Evolutionary conservation across 2,329 filamentous ascomycete genomes (phyloP), one percentile per base, ranked within the genome.

Genomic region (Fusarium albosuccineum): DNA sequence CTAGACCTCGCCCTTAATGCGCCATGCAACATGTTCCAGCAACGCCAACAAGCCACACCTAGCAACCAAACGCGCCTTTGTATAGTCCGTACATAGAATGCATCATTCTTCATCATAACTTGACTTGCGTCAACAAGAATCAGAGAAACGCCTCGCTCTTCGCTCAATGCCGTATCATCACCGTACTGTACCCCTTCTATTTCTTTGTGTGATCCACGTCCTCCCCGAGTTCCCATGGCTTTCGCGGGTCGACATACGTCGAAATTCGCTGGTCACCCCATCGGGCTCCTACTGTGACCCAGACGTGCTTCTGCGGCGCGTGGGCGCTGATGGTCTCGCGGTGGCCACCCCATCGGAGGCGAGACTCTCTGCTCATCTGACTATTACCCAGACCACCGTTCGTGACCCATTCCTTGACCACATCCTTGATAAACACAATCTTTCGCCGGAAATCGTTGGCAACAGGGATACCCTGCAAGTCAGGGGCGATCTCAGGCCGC

Each of bases 381-480:
- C 86, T 88, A 75, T 88, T 89, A 53, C 92, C 92, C 33, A 94
- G 78, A 2, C 92, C 92, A 4, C 88, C 89, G 70, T 91, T 90
- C 57, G 76, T 73, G 11, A 89, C 86, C 92, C 92, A 95, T 75
- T 93, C 90, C 66, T 85, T 85, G 10, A 93, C 84, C 14, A 93
- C 85, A 52, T 85, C 80, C 68, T 86, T 84, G 71, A 94, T 87
- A 74, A 94, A 94, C 61, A 89, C 85, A 59, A 95, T 85, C 81
- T 95, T 95, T 70, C 83, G 84, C 34, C 89, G 87, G 74, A 95
- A 87, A 67, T 90, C 87, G 75, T 95, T 95, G 40, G 90, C 89
- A 17, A 86, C 85, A 0, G 92, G 90, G 57, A 93, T 87, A 57
- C 85, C 83, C 75, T 89, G 87, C 13, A 89, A 78, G 73, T 87